Evolutionary conservation across 306 rosid species (phyloP), one percentile per base, ranked within the genome.

Genomic region (Cyamopsis tetragonoloba): DNA sequence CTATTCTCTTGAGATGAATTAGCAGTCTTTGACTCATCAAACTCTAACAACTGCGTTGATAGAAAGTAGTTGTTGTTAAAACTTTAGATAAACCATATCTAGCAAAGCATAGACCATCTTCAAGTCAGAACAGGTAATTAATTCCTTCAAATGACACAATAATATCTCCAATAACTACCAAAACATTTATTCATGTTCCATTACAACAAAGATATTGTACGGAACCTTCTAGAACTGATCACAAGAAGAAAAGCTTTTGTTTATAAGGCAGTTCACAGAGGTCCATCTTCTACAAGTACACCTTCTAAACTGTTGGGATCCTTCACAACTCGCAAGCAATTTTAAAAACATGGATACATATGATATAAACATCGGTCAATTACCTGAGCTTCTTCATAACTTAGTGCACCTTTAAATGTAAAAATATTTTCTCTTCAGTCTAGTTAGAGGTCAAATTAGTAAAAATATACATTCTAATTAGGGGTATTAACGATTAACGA

Each of bases 1-100:
- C 73, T 79, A 58, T n/a, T 56, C 41, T 51, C 87, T 73, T 87
- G 42, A 38, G 91, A 74, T 63, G 86, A 55, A 44, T 28, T n/a
- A 1, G 81, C 71, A 2, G 73, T 56, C 81, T 86, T 95, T 5
- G 96, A 88, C 84, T 95, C 99, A 51, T 90, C 95, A 30, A 95
- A 95, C 60, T 83, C 99, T 85, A 95, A 74, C 79, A 95, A 70
- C 99, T 90, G 84, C 78, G 58, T 23, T 6, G 54, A 57, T 14
- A 55, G 30, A 42, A 46, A 20, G 41, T 53, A 35, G 51, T 3
- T 27, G 22, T 28, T 39, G 22, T 41, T 42, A 68, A 42, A 59
- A 44, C 55, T 49, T 10, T 1, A 9, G 64, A 24, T 46, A 64
- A 65, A 32, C 70, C 59, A 26, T 15, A 19, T 20, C 27, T 59